These are phyloP conservation scores for Lipomyces orientalis DNA, from an alignment of 805 yeast genomes.

Conservation along the genomic window DNA sequence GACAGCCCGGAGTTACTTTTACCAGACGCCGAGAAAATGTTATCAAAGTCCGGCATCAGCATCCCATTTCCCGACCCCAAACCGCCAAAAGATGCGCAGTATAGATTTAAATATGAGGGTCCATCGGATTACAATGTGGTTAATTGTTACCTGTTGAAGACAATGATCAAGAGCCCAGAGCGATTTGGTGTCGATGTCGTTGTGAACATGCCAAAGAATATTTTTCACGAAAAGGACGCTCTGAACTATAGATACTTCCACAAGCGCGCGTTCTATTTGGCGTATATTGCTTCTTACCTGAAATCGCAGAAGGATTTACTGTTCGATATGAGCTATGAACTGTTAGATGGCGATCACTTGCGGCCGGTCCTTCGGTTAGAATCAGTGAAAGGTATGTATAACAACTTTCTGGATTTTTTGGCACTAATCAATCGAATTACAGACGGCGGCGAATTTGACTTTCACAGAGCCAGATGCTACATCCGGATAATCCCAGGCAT, in stretches of 20 bases:
- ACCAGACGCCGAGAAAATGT: slow-evolving; percentile 62
- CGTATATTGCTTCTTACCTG: slow-evolving; percentile 73
- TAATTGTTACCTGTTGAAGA: slow-evolving; percentile 88
- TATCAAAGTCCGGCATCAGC: slow-evolving; percentile 58
- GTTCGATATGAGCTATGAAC: slow-evolving; percentile 63
- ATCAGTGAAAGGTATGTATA: slow-evolving; percentile 47
- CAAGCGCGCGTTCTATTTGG: slow-evolving; percentile 86
- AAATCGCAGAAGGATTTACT: slow-evolving; percentile 52
- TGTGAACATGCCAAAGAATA: slow-evolving; percentile 73
- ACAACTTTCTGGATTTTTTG: not conserved
- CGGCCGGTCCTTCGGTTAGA: slow-evolving; percentile 72
- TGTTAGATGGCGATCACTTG: slow-evolving; percentile 74
- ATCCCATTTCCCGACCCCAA: slow-evolving; percentile 92
- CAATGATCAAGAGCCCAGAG: slow-evolving; percentile 69
- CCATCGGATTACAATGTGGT: slow-evolving; percentile 81
- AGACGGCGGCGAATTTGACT: slow-evolving; percentile 49
- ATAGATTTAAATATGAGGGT: slow-evolving; percentile 67
- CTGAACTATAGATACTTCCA: slow-evolving; percentile 87
- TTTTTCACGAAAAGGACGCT: slow-evolving; percentile 86
- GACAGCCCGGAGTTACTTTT: slow-evolving; percentile 47
- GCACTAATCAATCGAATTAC: not conserved
- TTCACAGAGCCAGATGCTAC: slow-evolving; percentile 70
- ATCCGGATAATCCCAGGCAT: slow-evolving; percentile 77
- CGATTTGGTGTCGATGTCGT: slow-evolving; percentile 78
- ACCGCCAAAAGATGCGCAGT: slow-evolving; percentile 67